Evolutionary conservation across 441 rosid species (phyloP).

Genomic region (Manihot esculenta): DNA sequence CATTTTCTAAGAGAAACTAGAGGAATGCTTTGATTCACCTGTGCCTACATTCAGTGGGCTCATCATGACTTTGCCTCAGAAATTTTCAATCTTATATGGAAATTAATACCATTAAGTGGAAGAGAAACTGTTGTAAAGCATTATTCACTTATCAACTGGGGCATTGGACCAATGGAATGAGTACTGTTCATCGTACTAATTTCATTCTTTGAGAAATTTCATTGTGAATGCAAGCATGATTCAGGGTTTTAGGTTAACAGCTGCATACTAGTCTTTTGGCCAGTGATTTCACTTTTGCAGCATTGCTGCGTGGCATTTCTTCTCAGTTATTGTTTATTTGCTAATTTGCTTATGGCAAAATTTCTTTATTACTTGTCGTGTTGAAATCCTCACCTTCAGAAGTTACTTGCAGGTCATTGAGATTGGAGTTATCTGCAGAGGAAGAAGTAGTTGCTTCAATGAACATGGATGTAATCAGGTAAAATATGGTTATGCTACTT

Average conservation of each 20-base stretch:
- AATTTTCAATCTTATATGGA: background rate
- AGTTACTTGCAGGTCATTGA: constrained; percentile 58
- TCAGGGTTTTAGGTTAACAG: background rate
- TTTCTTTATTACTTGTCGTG: background rate
- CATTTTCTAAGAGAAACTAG: background rate
- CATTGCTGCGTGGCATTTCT: background rate
- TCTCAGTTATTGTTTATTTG: background rate
- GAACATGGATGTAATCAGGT: constrained; percentile 94
- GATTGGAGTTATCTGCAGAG: constrained; percentile 89
- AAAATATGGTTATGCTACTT: constrained; percentile 5
- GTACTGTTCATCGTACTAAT: background rate
- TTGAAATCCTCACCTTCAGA: constrained; percentile 8
- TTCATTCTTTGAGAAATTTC: background rate
- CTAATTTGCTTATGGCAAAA: constrained; percentile 11
- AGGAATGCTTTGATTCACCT: background rate
- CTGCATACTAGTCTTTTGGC: background rate
- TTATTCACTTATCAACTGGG: constrained; percentile 4
- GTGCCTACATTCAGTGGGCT: background rate
- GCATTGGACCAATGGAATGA: background rate
- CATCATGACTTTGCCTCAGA: background rate
- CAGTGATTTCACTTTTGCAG: background rate
- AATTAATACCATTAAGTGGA: background rate
- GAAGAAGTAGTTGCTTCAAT: constrained; percentile 82
- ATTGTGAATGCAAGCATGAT: constrained; percentile 5
- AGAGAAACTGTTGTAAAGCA: background rate